Base-by-base conservation (phyloP, 2,329 filamentous ascomycete species). In the Cercospora sp. region DNA sequence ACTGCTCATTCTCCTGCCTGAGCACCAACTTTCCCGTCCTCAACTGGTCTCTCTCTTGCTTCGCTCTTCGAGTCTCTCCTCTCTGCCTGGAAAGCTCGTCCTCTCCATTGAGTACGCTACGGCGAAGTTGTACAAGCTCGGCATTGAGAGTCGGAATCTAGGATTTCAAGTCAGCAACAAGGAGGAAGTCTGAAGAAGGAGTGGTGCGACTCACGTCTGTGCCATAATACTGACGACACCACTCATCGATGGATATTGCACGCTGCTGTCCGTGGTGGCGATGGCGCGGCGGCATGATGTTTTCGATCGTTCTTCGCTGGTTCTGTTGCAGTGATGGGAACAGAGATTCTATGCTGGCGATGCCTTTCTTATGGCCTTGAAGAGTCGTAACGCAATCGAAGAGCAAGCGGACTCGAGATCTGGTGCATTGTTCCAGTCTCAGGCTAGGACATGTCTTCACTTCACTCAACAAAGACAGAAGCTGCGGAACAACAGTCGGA, bases 211-310 rank as follows among this genome's bases (percentile, higher is more conserved):
- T 23, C 23, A 64, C 61, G 48, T 74, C 70, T 12, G 63, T 68
- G 64, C 69, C 70, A 64, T 73, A 73, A 36, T 61, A 67, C 13
- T 70, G 62, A n/a, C 64, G 67, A 39, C 42, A 65, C 10, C 67
- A 33, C 26, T 68, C 33, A 57, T 73, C 64, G 39, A 69, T 39
- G 48, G 33, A 51, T 13, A 30, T 45, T 48, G 59, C 39, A 20
- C 28, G 58, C 51, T 65, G 28, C 48, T 23, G 53, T 28, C 13
- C 26, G 53, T 58, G 30, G 26, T 16, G 13, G 13, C 13, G 20
- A 23, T 28, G 23, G 20, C 18, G 45, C 18, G 45, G 45, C 18
- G 45, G 18, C 45, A 51, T 51, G 45, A 16, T 51, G 18, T 13
- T 13, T 23, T 23, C 10, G 20, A 26, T 51, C 45, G 45, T 51